Conservation (phyloP, 805 yeast genomes). For the Yamadazyma philogaea region DNA sequence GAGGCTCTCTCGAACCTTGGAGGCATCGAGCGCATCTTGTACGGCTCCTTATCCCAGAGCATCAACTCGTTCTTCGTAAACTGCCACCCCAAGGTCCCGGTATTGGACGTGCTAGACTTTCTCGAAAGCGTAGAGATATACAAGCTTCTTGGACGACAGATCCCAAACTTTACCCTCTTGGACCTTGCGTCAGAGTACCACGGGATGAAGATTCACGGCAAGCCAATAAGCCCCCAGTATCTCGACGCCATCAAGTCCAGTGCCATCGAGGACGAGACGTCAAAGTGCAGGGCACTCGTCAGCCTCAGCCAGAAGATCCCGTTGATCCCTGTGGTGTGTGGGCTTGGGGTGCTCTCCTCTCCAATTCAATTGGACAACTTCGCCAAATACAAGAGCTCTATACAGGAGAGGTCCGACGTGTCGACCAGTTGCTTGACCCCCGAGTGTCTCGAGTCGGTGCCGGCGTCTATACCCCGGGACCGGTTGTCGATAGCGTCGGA, state of each 20-base stretch:
- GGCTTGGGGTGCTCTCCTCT: constrained; percentile 30
- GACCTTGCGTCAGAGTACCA: constrained; percentile 10
- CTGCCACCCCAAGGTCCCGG: constrained; percentile 33
- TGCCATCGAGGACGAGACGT: constrained; percentile 17
- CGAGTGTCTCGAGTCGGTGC: constrained; percentile 10
- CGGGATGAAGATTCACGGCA: neutral
- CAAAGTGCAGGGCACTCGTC: constrained; percentile 20
- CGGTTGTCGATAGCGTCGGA: constrained; percentile 21
- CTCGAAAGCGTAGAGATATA: constrained; percentile 28
- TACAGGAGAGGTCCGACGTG: constrained; percentile 25
- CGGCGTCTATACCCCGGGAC: constrained; percentile 16
- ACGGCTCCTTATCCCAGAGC: constrained; percentile 12
- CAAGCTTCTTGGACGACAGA: constrained; percentile 19
- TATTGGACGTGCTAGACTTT: constrained; percentile 27
- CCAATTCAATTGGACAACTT: constrained; percentile 32
- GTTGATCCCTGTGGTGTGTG: constrained; percentile 26
- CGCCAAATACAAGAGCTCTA: constrained; percentile 23
- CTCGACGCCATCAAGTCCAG: constrained; percentile 14
- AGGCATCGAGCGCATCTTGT: constrained; percentile 10
- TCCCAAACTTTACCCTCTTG: constrained; percentile 20
- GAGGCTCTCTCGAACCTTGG: neutral
- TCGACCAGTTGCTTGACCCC: constrained; percentile 20
- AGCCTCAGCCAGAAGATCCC: constrained; percentile 25
- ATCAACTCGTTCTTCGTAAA: constrained; percentile 29
- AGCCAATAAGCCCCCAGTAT: constrained; percentile 7